Percentiles rank a stretch among this genome's conserved stretches.
Conservation (phyloP, 1,284 basidiomycete species). For the Ceratobasidium papillatum region DNA sequence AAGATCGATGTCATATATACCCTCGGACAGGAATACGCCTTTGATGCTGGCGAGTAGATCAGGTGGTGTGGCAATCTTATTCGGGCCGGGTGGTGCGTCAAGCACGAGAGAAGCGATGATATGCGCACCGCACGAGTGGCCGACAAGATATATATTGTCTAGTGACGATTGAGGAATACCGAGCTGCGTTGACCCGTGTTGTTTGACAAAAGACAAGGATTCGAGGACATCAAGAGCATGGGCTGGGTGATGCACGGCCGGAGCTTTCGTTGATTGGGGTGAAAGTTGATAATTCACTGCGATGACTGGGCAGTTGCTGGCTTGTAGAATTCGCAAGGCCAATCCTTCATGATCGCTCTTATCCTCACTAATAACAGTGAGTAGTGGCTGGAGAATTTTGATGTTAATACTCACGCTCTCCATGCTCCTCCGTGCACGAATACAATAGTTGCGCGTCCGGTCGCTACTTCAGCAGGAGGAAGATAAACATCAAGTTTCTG, state of each 20-base stretch:
- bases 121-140: slow-evolving; percentile 82
- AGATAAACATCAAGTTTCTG: slow-evolving; percentile 49
- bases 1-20: slow-evolving; percentile 75
- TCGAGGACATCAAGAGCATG: slow-evolving; percentile 71
- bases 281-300: slow-evolving; percentile 81
- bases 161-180: slow-evolving; percentile 10
- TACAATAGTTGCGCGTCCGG: slow-evolving; percentile 49
- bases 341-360: slow-evolving; percentile 66
- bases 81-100: slow-evolving; percentile 41
- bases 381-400: background rate
- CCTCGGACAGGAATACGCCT: slow-evolving; percentile 71
- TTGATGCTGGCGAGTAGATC: slow-evolving; percentile 60
- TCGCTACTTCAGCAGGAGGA: slow-evolving; percentile 40
- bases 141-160: slow-evolving; percentile 68
- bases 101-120: slow-evolving; percentile 77
- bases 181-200: slow-evolving; percentile 23
- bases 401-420: slow-evolving; percentile 63
- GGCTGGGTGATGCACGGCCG: slow-evolving; percentile 67
- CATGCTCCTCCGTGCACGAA: slow-evolving; percentile 84
- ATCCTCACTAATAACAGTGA: slow-evolving; percentile 63
- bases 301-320: slow-evolving; percentile 65
- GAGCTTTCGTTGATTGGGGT: slow-evolving; percentile 50
- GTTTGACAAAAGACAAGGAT: slow-evolving; percentile 64
- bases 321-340: slow-evolving; percentile 60
- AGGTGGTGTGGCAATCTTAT: slow-evolving; percentile 59